A percentile compares a stretch with the other conserved stretches of the same genome.
Conservation (phyloP, 208 protist genomes). For the Strigomonas culicis region DNA sequence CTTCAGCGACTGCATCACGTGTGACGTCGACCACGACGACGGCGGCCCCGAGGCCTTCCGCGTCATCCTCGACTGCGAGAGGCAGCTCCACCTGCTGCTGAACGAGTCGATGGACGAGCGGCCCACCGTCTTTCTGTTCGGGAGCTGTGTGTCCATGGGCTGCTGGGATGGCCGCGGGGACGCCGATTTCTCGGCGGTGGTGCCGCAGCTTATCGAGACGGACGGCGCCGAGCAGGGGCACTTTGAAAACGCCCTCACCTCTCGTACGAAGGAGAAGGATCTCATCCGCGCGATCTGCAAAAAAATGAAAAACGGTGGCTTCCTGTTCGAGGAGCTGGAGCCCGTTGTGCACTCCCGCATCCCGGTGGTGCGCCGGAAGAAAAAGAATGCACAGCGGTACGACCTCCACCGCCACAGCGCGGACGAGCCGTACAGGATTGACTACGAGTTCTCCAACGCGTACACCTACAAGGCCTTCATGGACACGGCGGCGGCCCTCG, state of each 20-base stretch:
- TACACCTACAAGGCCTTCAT: slow-evolving; percentile 6
- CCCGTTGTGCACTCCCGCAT: slow-evolving; percentile 44
- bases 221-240: background rate
- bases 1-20: slow-evolving; percentile 33
- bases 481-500: too few relatives aligned
- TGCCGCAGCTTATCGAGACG: slow-evolving; percentile 10
- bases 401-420: slow-evolving; percentile 7
- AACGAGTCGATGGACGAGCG: background rate
- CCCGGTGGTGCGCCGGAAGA: slow-evolving; percentile 59
- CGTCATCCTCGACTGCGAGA: slow-evolving; percentile 34
- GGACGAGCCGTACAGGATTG: slow-evolving; percentile 15
- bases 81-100: slow-evolving; percentile 39
- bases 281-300: slow-evolving; percentile 21
- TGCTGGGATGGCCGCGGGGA: slow-evolving; percentile 77
- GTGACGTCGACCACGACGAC: slow-evolving; percentile 31
- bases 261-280: slow-evolving; percentile 14
- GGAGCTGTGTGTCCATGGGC: slow-evolving; percentile 68
- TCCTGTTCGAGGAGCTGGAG: slow-evolving; percentile 62
- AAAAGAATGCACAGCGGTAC: slow-evolving; percentile 12
- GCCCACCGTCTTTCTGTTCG: slow-evolving; percentile 57
- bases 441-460: slow-evolving; percentile 15
- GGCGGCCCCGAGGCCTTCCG: slow-evolving; percentile 38
- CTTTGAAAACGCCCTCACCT: background rate
- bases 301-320: slow-evolving; percentile 43
- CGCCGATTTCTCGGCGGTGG: slow-evolving; percentile 63